Evolutionary conservation across 352 stramenopile genomes (phyloP).

Genomic region (Thraustotheca clavata): DNA sequence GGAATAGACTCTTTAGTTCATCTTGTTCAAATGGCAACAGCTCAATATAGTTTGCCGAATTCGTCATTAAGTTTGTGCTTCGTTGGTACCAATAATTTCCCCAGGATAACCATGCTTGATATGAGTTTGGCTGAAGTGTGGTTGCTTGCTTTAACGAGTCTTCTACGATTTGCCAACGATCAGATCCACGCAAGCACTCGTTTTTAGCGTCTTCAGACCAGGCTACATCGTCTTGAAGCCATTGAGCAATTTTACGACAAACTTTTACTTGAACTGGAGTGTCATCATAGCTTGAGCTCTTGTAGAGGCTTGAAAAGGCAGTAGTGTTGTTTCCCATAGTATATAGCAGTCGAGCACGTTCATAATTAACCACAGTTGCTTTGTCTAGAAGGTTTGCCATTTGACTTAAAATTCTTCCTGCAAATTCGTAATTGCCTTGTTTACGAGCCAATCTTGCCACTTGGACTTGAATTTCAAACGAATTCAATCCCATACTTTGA

Average conservation of each 20-base stretch:
- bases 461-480: slow-evolving; percentile 23
- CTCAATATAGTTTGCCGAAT: background rate
- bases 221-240: slow-evolving; percentile 30
- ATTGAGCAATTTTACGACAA: slow-evolving; percentile 19
- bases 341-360: slow-evolving; percentile 35
- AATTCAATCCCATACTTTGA: background rate
- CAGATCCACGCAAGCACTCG: background rate
- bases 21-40: slow-evolving; percentile 4
- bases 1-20: too few species aligned
- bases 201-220: slow-evolving; percentile 22
- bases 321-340: slow-evolving; percentile 19
- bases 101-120: slow-evolving; percentile 11
- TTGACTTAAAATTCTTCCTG: slow-evolving; percentile 29
- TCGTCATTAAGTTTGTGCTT: too few species aligned
- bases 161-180: background rate
- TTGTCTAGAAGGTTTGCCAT: background rate
- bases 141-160: background rate
- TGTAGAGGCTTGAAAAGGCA: background rate
- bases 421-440: slow-evolving; percentile 43
- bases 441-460: slow-evolving; percentile 41
- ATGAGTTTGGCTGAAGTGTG: slow-evolving; percentile 2
- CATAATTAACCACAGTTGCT: slow-evolving; percentile 22
- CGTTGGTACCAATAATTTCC: slow-evolving; percentile 11
- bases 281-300: slow-evolving; percentile 27
- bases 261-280: slow-evolving; percentile 26